Evolutionary conservation across 495 filamentous ascomycete genomes (phyloP), one percentile per base, ranked within the genome.

Genomic region (Trichoderma gamsii): DNA sequence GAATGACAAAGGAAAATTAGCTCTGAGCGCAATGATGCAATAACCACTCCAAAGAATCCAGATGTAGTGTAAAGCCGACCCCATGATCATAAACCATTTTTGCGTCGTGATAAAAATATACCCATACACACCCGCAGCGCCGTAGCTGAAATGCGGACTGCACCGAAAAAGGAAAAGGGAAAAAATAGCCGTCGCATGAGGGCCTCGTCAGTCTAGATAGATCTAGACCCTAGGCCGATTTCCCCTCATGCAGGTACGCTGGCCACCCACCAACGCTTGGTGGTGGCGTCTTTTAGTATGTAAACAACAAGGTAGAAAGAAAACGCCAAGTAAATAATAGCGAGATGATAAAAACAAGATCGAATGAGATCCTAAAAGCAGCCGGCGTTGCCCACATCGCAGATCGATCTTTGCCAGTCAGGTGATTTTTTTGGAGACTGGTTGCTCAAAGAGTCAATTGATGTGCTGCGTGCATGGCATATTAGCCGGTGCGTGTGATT

Each of bases 11-110:
- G 23, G 56, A 61, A 61, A 32, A 29, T 11, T 11, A n/a, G 15
- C 44, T 38, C 18, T 23, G 18, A 23, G 15, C 18, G 43, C 6
- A 21, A 52, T 9, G 49, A 23, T 52, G 18, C 49, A 18, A 52
- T 7, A 61, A 61, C 27, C 56, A 7, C 35, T 38, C 56, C 56
- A 61, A 61, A 23, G 56, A 7, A 18, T 61, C 56, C 15, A 52
- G 25, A 13, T 32, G 56, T 61, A 61, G 44, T 38, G 8, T 38
- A 61, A 61, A 61, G 56, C 56, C 25, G 56, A 13, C 56, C 56
- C 56, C 56, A 16, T 61, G 16, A 21, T 61, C 56, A 61, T 61
- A 61, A 61, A 25, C 56, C 56, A 61, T 61, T 61, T 61, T 61
- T 61, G 56, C 56, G 56, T 61, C 56, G 56, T 61, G 56, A 32